Base-by-base conservation (phyloP, 2,329 filamentous ascomycete genomes). In the Xylaria polymorpha region DNA sequence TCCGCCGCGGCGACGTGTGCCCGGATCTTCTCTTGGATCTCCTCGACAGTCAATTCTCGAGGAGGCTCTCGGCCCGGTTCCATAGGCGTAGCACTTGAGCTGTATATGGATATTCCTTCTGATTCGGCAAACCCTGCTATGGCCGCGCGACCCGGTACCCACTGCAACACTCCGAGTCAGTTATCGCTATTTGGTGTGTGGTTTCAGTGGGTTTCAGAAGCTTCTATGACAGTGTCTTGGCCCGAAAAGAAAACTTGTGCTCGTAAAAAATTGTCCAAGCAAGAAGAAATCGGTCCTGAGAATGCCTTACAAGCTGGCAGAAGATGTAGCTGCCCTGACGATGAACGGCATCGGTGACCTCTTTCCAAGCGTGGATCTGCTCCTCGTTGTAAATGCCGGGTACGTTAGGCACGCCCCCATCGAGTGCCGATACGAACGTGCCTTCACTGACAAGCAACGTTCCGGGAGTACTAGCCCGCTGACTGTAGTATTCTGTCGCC, bases 1-100 rank as follows among this genome's bases (percentile, higher is more conserved):
- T 83, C 82, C 0, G 85, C 80, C 0, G 86, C 85, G 0, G 80
- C 82, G 0, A 83, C 86, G 77, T 85, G 93, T 0, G 87, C 87
- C 0, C 79, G 76, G 71, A 91, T 89, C 69, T 90, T 83, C 1
- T 84, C 78, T 57, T 88, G 81, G 61, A 94, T 94, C 32, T 94
- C 91, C 0, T 85, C 79, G 14, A 85, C 79, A 0, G 87, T 90
- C 86, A 94, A 87, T 39, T 20, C 68, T 22, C n/a, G 39, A 4
- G 85, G 87, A 61, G 85, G 87, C 0, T 91, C 91, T 0, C 86
- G 84, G 4, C 44, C 48, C 1, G 35, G 12, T 0, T 80, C 78
- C 0, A 80, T 78, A 3, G 88, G 83, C 0, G 79, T 73, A 0
- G 74, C 72, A 14, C 79, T 80, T 0, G 79, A 74, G 0, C 68